Percentiles rank a stretch among this genome's conserved stretches.
Evolutionary conservation across 1,284 basidiomycete genomes (phyloP).

Genomic region (Fomitopsis pinicola): DNA sequence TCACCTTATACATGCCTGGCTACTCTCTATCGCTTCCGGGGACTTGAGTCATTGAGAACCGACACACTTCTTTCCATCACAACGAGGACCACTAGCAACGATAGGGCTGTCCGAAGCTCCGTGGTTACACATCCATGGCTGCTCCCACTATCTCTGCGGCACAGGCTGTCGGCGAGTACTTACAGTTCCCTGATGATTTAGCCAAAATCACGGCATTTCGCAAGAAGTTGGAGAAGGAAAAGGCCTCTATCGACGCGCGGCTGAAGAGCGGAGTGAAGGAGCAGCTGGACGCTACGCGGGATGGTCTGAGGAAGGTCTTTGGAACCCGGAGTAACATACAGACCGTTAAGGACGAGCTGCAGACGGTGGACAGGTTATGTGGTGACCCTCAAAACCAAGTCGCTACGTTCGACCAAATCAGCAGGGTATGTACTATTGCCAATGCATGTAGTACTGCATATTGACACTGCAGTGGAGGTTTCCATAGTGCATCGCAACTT

Average conservation of each 20-base stretch:
- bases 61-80: too few species aligned
- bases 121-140: conserved; percentile 15
- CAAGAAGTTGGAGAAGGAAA: conserved; percentile 96
- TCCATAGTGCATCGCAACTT: conserved; percentile 96
- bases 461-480: conserved; percentile 49
- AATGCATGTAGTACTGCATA: not conserved
- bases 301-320: conserved; percentile 85
- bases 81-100: too few species aligned
- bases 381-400: conserved; percentile 71
- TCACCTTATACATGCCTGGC: too few species aligned
- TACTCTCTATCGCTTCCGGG: too few species aligned
- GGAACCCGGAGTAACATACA: conserved; percentile 82
- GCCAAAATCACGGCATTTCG: conserved; percentile 85
- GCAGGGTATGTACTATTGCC: conserved; percentile 55
- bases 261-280: conserved; percentile 92
- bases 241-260: conserved; percentile 90
- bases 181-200: conserved; percentile 93
- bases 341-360: conserved; percentile 90
- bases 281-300: conserved; percentile 88
- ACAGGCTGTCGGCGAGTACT: conserved; percentile 80
- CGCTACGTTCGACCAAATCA: conserved; percentile 88
- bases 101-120: too few species aligned
- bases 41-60: too few species aligned
- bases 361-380: conserved; percentile 77
- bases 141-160: conserved; percentile 60